Evolutionary conservation across 1,284 basidiomycete genomes (phyloP).

Genomic region (Xerocomus minutiporus): DNA sequence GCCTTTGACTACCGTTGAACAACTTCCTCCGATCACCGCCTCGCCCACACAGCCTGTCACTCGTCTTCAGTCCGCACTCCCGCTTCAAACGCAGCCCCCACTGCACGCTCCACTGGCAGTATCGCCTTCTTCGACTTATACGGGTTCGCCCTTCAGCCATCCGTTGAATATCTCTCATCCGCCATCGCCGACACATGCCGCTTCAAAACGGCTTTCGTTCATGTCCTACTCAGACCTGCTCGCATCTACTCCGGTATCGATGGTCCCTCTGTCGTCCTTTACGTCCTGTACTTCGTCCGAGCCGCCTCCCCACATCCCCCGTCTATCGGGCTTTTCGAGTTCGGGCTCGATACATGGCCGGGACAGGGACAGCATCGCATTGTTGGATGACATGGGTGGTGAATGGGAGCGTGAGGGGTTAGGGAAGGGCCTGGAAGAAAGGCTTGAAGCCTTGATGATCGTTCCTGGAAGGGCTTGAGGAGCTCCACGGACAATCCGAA

Average conservation of each 20-base stretch:
- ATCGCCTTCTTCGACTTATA: conserved; percentile 26
- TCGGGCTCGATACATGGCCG: conserved; percentile 26
- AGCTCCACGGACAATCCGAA: not conserved
- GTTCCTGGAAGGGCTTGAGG: conserved; percentile 26
- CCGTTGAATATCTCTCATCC: conserved; percentile 40
- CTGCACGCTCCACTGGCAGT: conserved; percentile 18
- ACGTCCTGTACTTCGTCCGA: conserved; percentile 54
- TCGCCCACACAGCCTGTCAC: conserved; percentile 19
- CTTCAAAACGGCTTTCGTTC: conserved; percentile 73
- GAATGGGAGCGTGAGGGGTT: conserved; percentile 83
- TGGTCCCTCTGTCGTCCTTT: conserved; percentile 66
- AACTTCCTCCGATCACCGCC: conserved; percentile 31
- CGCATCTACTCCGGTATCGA: conserved; percentile 66
- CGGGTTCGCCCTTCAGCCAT: conserved; percentile 22
- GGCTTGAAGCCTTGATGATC: conserved; percentile 55
- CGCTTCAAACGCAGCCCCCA: conserved; percentile 20
- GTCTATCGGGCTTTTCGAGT: conserved; percentile 43
- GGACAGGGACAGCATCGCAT: conserved; percentile 38
- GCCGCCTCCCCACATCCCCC: conserved; percentile 64
- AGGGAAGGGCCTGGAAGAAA: conserved; percentile 74
- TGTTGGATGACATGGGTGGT: conserved; percentile 59
- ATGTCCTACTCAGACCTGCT: conserved; percentile 82
- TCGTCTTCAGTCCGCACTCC: conserved; percentile 23
- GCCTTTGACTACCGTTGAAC: conserved; percentile 40
- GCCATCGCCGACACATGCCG: conserved; percentile 49